A percentile compares a stretch with the other conserved stretches of the same genome.
These are phyloP conservation scores for Salinomyces thailandicus DNA, from an alignment of 2,329 filamentous ascomycete species.

Conservation along the genomic window DNA sequence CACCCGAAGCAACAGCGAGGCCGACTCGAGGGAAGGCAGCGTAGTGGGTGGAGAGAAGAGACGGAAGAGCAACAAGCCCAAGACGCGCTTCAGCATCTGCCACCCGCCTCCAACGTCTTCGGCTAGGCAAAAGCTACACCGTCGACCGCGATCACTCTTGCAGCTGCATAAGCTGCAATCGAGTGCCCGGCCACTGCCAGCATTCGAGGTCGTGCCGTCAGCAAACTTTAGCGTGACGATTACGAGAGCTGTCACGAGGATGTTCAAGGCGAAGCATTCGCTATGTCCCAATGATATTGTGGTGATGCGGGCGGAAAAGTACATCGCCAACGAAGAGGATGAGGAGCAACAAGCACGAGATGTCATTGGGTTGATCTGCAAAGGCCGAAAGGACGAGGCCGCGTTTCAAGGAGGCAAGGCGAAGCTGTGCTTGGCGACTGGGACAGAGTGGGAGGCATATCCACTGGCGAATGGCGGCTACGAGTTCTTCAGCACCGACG, in stretches of 20 bases:
- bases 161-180: constrained; percentile 59
- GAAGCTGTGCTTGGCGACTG: constrained; percentile 53
- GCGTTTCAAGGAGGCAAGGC: constrained; percentile 47
- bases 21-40: constrained; percentile 23
- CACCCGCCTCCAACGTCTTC: constrained; percentile 52
- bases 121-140: constrained; percentile 51
- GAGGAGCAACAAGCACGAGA: constrained; percentile 43
- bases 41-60: constrained; percentile 17
- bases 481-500: constrained; percentile 50
- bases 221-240: constrained; percentile 48
- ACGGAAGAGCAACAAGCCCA: constrained; percentile 33
- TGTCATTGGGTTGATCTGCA: constrained; percentile 59
- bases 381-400: constrained; percentile 39
- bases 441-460: constrained; percentile 36
- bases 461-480: constrained; percentile 35
- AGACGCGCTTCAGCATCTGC: constrained; percentile 56
- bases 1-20: constrained; percentile 19
- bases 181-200: constrained; percentile 51
- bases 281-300: constrained; percentile 61
- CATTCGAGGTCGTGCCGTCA: constrained; percentile 60
- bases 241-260: constrained; percentile 50
- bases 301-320: constrained; percentile 60
- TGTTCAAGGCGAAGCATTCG: constrained; percentile 53
- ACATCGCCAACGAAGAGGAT: constrained; percentile 42
- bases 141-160: constrained; percentile 58